Evolutionary conservation across 2,329 filamentous ascomycete species (phyloP).

Genomic region (Sphaceloma murrayae): DNA sequence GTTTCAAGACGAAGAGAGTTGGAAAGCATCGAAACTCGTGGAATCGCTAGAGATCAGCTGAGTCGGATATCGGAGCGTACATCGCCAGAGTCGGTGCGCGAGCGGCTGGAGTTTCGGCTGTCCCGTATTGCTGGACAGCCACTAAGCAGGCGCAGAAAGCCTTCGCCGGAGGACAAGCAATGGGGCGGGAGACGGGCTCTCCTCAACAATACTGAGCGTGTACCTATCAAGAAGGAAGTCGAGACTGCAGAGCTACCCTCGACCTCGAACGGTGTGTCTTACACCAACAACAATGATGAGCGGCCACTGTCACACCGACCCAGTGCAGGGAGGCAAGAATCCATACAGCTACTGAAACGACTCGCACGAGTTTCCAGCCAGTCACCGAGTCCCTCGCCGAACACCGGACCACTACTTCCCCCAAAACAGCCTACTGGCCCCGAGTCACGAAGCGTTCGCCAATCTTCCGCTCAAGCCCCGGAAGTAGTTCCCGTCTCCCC

Average conservation of each 20-base stretch:
- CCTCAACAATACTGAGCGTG: conserved; percentile 25
- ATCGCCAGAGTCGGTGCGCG: conserved; percentile 6
- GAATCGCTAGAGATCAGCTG: conserved; percentile 26
- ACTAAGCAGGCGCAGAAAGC: conserved; percentile 3
- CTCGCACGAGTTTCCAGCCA: conserved; percentile 38
- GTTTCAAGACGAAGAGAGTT: conserved; percentile 35
- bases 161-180: conserved; percentile 13
- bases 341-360: conserved; percentile 37
- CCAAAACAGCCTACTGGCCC: too few relatives aligned
- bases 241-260: too few relatives aligned
- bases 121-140: conserved; percentile 11
- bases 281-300: too few relatives aligned
- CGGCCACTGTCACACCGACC: conserved; percentile 1
- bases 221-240: conserved; percentile 27
- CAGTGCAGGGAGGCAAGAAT: conserved; percentile 26
- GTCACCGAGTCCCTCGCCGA: conserved; percentile 35
- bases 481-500: conserved; percentile 11
- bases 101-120: conserved; percentile 8
- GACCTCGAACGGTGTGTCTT: conserved; percentile 25
- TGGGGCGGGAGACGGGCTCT: conserved; percentile 21
- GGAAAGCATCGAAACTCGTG: conserved; percentile 31
- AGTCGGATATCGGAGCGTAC: conserved; percentile 17
- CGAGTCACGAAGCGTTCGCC: not conserved
- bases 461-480: conserved; percentile 17
- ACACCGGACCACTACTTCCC: not conserved